Evolutionary conservation across 1,284 basidiomycete species (phyloP).

Genomic region (Pseudozyma sp.): DNA sequence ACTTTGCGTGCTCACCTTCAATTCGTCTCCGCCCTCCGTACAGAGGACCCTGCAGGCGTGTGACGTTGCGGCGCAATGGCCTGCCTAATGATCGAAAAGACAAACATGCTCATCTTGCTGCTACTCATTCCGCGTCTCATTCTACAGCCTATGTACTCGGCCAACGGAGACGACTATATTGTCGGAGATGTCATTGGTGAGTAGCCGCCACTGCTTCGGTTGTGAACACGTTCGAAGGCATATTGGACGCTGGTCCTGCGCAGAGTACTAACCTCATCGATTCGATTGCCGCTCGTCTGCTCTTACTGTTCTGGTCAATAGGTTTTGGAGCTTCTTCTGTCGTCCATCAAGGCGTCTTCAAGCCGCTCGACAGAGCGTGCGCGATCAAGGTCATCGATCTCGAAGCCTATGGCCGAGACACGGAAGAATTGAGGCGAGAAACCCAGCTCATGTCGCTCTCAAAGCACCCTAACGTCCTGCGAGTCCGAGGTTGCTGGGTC

Average conservation of each 20-base stretch:
- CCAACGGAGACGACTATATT: conserved; percentile 59
- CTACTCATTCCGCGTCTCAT: not conserved
- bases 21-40: too few relatives aligned
- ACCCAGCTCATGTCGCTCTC: conserved; percentile 90
- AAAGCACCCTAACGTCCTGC: conserved; percentile 91
- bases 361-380: conserved; percentile 73
- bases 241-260: too few relatives aligned
- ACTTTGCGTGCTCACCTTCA: too few relatives aligned
- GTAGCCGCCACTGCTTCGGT: not conserved
- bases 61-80: not conserved
- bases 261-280: not conserved
- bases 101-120: conserved; percentile 4
- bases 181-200: conserved; percentile 60
- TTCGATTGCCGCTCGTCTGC: not conserved
- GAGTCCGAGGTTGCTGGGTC: conserved; percentile 89
- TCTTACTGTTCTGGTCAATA: not conserved
- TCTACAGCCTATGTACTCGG: conserved; percentile 41
- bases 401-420: conserved; percentile 73
- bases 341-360: conserved; percentile 81
- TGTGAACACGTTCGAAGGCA: too few relatives aligned
- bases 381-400: conserved; percentile 89
- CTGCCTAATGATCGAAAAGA: not conserved
- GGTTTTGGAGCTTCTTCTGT: conserved; percentile 88
- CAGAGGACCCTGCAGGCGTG: too few relatives aligned
- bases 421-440: conserved; percentile 76